Evolutionary conservation across 306 rosid species (phyloP).

Genomic region (Datisca glomerata): DNA sequence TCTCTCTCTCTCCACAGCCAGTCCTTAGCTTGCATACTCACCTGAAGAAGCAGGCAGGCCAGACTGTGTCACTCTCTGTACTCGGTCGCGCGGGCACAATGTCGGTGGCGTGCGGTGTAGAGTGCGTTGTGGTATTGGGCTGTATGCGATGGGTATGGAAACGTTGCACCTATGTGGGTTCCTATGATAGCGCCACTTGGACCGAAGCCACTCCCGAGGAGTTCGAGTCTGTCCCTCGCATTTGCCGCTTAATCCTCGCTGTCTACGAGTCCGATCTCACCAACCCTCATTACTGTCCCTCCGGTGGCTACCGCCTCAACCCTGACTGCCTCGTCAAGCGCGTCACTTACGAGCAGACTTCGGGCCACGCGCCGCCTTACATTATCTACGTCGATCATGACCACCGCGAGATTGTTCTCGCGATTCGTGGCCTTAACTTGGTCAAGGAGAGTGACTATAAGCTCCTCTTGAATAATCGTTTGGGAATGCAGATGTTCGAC

Average conservation of each 20-base stretch:
- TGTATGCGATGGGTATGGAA: conserved; percentile 87
- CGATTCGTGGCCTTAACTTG: conserved; percentile 70
- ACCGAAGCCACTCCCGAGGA: conserved; percentile 49
- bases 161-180: conserved; percentile 80
- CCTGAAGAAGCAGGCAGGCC: too few relatives aligned
- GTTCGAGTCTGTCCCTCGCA: conserved; percentile 59
- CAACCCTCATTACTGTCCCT: conserved; percentile 20
- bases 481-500: conserved; percentile 82
- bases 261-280: conserved; percentile 69
- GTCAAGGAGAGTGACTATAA: conserved; percentile 65
- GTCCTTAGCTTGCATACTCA: too few relatives aligned
- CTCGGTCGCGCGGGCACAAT: too few relatives aligned
- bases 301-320: conserved; percentile 41
- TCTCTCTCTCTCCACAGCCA: conserved; percentile 16
- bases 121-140: conserved; percentile 59
- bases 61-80: not conserved
- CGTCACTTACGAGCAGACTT: conserved; percentile 37
- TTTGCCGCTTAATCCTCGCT: conserved; percentile 77
- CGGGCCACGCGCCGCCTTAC: conserved; percentile 65
- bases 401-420: conserved; percentile 58
- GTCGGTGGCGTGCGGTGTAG: conserved; percentile 69
- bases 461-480: conserved; percentile 38
- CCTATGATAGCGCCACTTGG: conserved; percentile 83
- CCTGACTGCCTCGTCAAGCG: conserved; percentile 59
- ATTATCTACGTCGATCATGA: conserved; percentile 65